Conservation (phyloP, 106 monocot species). For the Phalaenopsis aphrodite region DNA sequence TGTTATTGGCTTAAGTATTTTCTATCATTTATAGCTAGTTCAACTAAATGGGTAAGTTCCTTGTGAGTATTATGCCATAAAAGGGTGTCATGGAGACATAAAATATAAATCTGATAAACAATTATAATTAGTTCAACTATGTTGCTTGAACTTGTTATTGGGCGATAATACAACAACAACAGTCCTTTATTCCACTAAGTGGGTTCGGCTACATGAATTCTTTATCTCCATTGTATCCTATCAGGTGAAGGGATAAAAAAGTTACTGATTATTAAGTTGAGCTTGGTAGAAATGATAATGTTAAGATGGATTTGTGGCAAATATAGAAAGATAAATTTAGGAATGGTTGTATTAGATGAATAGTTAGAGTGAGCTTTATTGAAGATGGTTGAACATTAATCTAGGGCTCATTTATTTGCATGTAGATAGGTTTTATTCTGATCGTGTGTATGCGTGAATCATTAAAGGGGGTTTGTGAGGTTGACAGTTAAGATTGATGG, state of each 20-base stretch:
- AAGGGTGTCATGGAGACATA: background rate
- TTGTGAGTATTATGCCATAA: background rate
- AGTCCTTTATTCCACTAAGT: too few relatives aligned
- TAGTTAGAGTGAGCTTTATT: background rate
- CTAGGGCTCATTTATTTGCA: background rate
- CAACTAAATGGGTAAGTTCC: background rate
- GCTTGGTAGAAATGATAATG: background rate
- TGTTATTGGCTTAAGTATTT: too few relatives aligned
- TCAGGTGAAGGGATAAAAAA: background rate
- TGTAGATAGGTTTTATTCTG: background rate
- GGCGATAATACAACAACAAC: background rate
- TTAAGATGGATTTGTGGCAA: background rate
- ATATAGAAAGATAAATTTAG: background rate
- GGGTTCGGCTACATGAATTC: too few relatives aligned
- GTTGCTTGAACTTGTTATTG: background rate
- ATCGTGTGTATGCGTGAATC: background rate
- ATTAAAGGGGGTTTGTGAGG: background rate
- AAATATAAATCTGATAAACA: background rate
- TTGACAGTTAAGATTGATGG: background rate
- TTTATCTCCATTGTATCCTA: too few relatives aligned
- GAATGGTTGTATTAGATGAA: too few relatives aligned
- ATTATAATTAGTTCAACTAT: background rate
- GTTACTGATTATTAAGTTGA: background rate
- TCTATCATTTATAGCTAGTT: too few relatives aligned
- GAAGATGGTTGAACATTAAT: background rate